A percentile compares a stretch with the other conserved stretches of the same genome.
These are phyloP conservation scores for Cladosporium halotolerans DNA, from an alignment of 2,329 filamentous ascomycete genomes.

Conservation along the genomic window DNA sequence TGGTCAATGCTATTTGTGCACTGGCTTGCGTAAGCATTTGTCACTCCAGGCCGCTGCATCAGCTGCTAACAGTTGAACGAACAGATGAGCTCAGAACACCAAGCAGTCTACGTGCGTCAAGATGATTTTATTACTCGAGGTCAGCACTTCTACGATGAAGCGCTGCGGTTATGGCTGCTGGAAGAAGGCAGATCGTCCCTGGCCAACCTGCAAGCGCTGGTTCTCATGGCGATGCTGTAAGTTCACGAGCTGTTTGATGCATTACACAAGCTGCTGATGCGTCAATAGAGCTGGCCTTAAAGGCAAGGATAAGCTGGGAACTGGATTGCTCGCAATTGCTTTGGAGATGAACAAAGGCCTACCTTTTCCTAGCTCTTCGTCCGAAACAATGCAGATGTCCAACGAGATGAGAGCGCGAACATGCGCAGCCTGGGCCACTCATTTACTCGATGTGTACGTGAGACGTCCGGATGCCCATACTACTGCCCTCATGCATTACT, in stretches of 20 bases:
- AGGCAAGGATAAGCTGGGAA: neutral
- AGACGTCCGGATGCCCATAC: neutral
- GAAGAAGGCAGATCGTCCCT: neutral
- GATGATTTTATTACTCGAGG: constrained; percentile 1
- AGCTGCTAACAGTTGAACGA: too few species aligned
- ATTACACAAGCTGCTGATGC: too few species aligned
- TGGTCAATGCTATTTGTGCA: neutral
- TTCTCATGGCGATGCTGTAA: neutral
- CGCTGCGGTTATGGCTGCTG: constrained; percentile 1
- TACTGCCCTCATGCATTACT: neutral
- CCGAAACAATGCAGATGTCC: neutral
- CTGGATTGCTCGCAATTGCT: neutral
- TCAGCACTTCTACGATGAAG: constrained; percentile 1
- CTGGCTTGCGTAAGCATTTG: neutral
- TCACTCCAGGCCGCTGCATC: too few species aligned
- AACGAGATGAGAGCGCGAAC: neutral
- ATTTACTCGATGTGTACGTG: neutral
- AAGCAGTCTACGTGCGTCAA: neutral
- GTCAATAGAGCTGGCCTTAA: neutral
- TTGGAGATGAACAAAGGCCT: neutral
- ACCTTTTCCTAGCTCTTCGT: neutral
- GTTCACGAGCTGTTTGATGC: too few species aligned
- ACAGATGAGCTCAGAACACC: neutral
- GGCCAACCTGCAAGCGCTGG: constrained; percentile 1
- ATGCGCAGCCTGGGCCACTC: neutral